phyloP scores from a whole-genome alignment of 2,329 filamentous ascomycete genomes.

The Didymella keratinophila region DNA sequence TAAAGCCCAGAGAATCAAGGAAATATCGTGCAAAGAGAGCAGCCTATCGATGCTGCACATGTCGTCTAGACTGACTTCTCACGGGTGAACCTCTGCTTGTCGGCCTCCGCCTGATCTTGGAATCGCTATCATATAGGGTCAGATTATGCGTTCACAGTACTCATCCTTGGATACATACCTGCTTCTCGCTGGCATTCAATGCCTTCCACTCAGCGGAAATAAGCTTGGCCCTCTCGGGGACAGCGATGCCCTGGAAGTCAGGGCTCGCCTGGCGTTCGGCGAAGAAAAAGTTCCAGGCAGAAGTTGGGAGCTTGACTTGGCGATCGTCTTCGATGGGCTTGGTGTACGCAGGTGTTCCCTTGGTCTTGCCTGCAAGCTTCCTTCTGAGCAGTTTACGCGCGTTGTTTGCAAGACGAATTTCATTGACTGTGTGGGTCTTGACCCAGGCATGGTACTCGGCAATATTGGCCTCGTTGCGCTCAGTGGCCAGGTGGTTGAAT shows the following conservation, averaged over 20 bases:
- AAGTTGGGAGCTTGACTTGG: slow-evolving; percentile 53
- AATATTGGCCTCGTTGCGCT: slow-evolving; percentile 55
- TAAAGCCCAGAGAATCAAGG: not conserved
- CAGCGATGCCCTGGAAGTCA: slow-evolving; percentile 59
- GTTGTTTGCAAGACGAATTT: slow-evolving; percentile 67
- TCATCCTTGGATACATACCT: slow-evolving; percentile 48
- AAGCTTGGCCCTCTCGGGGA: slow-evolving; percentile 52
- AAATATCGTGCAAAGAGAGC: slow-evolving; percentile 6
- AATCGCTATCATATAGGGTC: slow-evolving; percentile 38
- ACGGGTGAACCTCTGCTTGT: slow-evolving; percentile 39
- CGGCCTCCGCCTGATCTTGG: slow-evolving; percentile 35
- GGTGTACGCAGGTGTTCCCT: slow-evolving; percentile 19
- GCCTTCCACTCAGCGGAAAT: slow-evolving; percentile 59
- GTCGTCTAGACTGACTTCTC: not conserved
- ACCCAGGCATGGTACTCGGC: slow-evolving; percentile 63
- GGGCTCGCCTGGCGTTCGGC: slow-evolving; percentile 56
- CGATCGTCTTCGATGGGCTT: slow-evolving; percentile 62
- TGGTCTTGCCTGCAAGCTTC: slow-evolving; percentile 20
- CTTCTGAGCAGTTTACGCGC: slow-evolving; percentile 57
- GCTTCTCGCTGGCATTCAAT: slow-evolving; percentile 56
- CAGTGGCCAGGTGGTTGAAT: slow-evolving; percentile 60
- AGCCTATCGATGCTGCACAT: not conserved
- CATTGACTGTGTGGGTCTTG: slow-evolving; percentile 60
- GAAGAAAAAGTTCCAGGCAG: slow-evolving; percentile 56
- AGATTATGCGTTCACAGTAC: slow-evolving; percentile 24